These are phyloP conservation scores for Macroventuria anomochaeta DNA, from an alignment of 2,329 filamentous ascomycete species.

Conservation along the genomic window DNA sequence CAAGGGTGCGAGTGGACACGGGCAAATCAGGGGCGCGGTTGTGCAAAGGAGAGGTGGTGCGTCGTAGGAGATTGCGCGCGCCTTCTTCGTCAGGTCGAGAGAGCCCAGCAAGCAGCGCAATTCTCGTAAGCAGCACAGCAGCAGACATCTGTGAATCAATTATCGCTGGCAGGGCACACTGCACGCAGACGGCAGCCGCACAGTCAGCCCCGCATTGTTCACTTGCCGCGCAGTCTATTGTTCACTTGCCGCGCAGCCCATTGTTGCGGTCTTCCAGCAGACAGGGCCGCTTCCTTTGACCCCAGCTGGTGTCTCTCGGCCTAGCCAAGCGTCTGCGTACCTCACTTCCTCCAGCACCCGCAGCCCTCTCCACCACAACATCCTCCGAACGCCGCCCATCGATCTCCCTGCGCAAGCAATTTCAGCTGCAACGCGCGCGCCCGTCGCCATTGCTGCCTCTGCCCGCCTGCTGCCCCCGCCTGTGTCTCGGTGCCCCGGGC, in stretches of 20 bases:
- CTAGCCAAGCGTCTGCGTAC: conserved; percentile 42
- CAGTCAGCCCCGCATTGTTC: conserved; percentile 11
- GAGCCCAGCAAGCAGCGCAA: conserved; percentile 2
- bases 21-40: conserved; percentile 23
- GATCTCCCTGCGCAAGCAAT: conserved; percentile 24
- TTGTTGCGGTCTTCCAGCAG: conserved; percentile 16
- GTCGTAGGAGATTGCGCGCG: conserved; percentile 39
- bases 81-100: conserved; percentile 33
- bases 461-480: conserved; percentile 14
- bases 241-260: conserved; percentile 14
- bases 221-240: conserved; percentile 15
- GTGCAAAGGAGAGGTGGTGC: conserved; percentile 32
- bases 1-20: conserved; percentile 11
- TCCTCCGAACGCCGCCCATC: conserved; percentile 16
- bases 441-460: conserved; percentile 25
- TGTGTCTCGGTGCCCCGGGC: conserved; percentile 28
- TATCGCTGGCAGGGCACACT: conserved; percentile 4
- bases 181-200: neutral
- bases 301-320: conserved; percentile 39
- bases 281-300: conserved; percentile 25
- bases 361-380: conserved; percentile 17
- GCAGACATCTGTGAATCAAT: conserved; percentile 3
- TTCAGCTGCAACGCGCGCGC: conserved; percentile 24
- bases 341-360: conserved; percentile 36
- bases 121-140: too few species aligned